Evolutionary conservation across 2,329 filamentous ascomycete species (phyloP), one percentile per base, ranked within the genome.

Genomic region (Westerdykella ornata): DNA sequence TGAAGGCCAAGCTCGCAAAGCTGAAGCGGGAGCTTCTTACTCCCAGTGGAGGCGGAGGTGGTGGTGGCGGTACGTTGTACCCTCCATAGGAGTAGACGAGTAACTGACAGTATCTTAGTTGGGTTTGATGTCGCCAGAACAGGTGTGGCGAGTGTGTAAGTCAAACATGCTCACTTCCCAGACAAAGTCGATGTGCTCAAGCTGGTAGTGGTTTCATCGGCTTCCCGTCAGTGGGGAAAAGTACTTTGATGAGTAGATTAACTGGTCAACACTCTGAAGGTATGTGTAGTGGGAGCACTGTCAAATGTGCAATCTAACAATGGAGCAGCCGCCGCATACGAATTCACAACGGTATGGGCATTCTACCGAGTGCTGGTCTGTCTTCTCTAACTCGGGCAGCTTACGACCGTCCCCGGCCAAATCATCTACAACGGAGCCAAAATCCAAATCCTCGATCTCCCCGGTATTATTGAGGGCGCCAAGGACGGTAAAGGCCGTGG

Each of bases 91-190:
- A 26, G 22, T 9, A 7, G 12, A 7, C 8, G 8, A 9, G 22
- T 26, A 11, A 8, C 22, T 26, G 22, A 26, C 22, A 7, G 12
- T 11, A 26, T 41, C 18, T 29, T 46, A 77, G 77, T 84, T 46
- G 92, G 92, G 44, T 98, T 98, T 75, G 92, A 98, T 73, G 92
- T 98, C 51, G 92, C 92, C 47, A 84, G 92, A 68, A 98, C 92
- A 38, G 92, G 92, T 75, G 92, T 97, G 50, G 92, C 92, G 52
- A 94, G 87, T 74, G 82, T 98, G 67, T 75, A 70, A 59, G 72
- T 73, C 16, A 18, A 17, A 14, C 11, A 7, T 13, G 30, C n/a
- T 29, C 16, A 34, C 11, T 26, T 39, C 11, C 33, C n/a, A 13
- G 12, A n/a, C 39, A 15, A 26, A n/a, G 4, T 14, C 35, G 42